Conservation (phyloP, 2,329 filamentous ascomycete species). For the Botrytis paeoniae region DNA sequence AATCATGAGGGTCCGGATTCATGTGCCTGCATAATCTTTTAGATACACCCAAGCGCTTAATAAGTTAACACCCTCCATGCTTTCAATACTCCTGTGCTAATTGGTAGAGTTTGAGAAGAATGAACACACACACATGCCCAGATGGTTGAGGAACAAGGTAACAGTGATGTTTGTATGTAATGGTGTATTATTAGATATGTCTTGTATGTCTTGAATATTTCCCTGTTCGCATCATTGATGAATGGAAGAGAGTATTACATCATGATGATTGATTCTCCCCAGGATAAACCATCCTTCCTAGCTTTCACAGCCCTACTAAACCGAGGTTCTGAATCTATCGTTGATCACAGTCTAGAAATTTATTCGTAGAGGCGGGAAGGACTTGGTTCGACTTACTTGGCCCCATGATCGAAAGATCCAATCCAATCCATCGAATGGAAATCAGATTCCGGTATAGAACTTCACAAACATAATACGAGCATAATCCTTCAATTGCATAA, state of each 20-base stretch:
- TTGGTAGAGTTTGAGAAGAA: background rate
- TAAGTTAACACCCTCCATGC: background rate
- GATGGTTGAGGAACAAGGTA: background rate
- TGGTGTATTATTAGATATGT: background rate
- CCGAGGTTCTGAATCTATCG: background rate
- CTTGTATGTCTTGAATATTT: background rate
- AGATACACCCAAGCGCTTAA: background rate
- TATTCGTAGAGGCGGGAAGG: background rate
- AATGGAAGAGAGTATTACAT: background rate
- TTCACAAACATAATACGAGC: background rate
- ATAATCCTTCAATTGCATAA: background rate
- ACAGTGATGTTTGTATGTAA: background rate
- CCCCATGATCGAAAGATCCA: background rate
- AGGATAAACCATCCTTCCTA: background rate
- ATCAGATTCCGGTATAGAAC: background rate
- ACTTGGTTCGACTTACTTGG: background rate
- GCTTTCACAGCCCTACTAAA: background rate
- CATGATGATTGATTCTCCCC: background rate
- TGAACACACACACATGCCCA: background rate
- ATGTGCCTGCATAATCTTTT: constrained; percentile 12
- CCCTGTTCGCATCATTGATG: background rate
- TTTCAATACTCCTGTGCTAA: background rate
- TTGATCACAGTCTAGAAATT: background rate
- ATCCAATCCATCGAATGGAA: background rate
- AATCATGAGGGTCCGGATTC: constrained; percentile 4